Conservation (phyloP, 2,329 filamentous ascomycete species). For the Monilinia aucupariae region DNA sequence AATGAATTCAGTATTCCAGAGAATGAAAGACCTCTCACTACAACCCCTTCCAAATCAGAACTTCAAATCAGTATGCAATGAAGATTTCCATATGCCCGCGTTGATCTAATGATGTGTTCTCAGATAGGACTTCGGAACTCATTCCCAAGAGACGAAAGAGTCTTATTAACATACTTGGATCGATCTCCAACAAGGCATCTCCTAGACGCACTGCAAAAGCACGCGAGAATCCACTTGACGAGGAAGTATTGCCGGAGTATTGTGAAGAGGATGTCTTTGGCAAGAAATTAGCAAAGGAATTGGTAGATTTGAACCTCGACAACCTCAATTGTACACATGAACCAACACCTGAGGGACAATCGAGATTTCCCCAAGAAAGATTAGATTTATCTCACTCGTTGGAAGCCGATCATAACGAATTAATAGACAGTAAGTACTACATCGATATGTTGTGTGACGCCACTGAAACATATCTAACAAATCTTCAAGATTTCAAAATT, state of each 20-base stretch:
- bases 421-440: background rate
- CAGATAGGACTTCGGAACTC: background rate
- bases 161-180: conserved; percentile 26
- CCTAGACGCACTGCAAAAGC: conserved; percentile 11
- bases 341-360: background rate
- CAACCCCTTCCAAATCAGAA: conserved; percentile 17
- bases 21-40: conserved; percentile 14
- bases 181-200: conserved; percentile 22
- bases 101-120: background rate
- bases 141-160: conserved; percentile 25
- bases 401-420: background rate
- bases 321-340: background rate
- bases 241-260: background rate
- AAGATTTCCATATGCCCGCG: background rate
- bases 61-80: background rate
- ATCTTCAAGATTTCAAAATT: background rate
- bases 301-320: background rate
- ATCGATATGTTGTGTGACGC: background rate
- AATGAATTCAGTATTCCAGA: background rate
- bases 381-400: no score
- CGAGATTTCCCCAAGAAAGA: background rate
- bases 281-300: conserved; percentile 1
- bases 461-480: background rate
- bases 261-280: conserved; percentile 5
- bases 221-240: background rate